Evolutionary conservation across 2,329 filamentous ascomycete species (phyloP).

Genomic region (Pseudocercospora vitis): DNA sequence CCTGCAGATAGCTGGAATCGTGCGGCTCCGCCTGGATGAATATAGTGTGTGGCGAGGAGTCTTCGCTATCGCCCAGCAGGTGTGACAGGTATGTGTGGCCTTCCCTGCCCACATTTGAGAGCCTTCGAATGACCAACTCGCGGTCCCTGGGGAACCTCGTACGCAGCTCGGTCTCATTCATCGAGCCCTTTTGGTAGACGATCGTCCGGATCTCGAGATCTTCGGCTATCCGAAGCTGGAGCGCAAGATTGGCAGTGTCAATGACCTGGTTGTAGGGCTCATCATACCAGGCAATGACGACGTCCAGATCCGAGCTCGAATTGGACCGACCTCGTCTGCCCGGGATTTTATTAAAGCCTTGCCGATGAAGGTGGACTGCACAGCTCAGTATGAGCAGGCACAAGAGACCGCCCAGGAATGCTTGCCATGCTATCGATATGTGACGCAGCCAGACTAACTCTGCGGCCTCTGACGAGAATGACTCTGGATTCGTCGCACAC

Average conservation of each 20-base stretch:
- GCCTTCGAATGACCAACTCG: conserved; percentile 28
- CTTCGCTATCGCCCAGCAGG: conserved; percentile 45
- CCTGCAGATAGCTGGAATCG: conserved; percentile 42
- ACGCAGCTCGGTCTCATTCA: neutral
- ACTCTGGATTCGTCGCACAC: neutral
- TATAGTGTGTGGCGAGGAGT: conserved; percentile 48
- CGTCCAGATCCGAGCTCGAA: conserved; percentile 15
- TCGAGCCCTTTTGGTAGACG: conserved; percentile 21
- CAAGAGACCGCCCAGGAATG: neutral
- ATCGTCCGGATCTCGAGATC: conserved; percentile 13
- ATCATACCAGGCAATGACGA: conserved; percentile 22
- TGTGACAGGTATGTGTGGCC: conserved; percentile 50
- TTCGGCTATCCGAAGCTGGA: conserved; percentile 5
- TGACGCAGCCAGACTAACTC: neutral
- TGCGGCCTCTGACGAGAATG: neutral
- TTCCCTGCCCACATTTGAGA: conserved; percentile 48
- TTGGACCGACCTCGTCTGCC: neutral
- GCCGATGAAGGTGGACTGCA: neutral
- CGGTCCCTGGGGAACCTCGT: conserved; percentile 5
- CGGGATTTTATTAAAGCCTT: neutral
- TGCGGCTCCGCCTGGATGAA: conserved; percentile 51
- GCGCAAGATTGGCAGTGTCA: conserved; percentile 11
- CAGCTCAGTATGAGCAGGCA: neutral
- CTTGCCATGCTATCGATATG: neutral
- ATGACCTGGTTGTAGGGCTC: conserved; percentile 16